Base-by-base conservation (phyloP, 176 grass and related monocot genomes). In the Calamus simplicifolius region DNA sequence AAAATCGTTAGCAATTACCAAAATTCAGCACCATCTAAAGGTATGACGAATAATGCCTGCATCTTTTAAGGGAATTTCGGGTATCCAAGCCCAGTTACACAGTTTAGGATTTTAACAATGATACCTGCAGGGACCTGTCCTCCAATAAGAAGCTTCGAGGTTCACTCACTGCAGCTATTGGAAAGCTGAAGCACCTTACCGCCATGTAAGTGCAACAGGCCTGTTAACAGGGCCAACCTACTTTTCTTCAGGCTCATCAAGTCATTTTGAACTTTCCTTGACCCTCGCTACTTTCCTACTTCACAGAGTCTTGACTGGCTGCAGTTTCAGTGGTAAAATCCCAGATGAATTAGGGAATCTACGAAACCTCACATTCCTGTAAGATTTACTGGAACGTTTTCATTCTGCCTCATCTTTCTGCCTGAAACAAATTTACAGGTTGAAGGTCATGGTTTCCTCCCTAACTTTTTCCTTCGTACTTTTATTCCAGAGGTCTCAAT, bases 311-410 rank as follows among this genome's bases (percentile, higher is more conserved):
- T 69, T 97, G 17, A 63, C 74, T 2, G 84, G 87, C 6, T 97
- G 93, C 85, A 88, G 48, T 74, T 91, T 97, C 54, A 83, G 63
- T 57, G 87, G 93, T 28, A 69, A 25, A 29, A 88, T 97, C 59
- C 87, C 88, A 5, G 73, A 83, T 52, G 82, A 81, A 69, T 67
- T 98, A 51, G 93, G 93, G 51, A 72, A 30, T 25, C 51, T 98
- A 49, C 51, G 68, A 27, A 92, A 78, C 4, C 27, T 98, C 57
- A 78, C 63, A 3, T 89, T 79, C 69, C 75, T 98, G 93, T 98
- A 79, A 89, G 79, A 31, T 13, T 18, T 54, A 69, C 54, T 52
- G 19, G 3, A 43, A 43, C 35, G 3, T 43, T 43, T 8, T 12
- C 13, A 10, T 10, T 43, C 35, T 13, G 35, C 35, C 13, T 10